Conservation (phyloP, 495 filamentous ascomycete genomes). For the Hyaloscypha variabilis region DNA sequence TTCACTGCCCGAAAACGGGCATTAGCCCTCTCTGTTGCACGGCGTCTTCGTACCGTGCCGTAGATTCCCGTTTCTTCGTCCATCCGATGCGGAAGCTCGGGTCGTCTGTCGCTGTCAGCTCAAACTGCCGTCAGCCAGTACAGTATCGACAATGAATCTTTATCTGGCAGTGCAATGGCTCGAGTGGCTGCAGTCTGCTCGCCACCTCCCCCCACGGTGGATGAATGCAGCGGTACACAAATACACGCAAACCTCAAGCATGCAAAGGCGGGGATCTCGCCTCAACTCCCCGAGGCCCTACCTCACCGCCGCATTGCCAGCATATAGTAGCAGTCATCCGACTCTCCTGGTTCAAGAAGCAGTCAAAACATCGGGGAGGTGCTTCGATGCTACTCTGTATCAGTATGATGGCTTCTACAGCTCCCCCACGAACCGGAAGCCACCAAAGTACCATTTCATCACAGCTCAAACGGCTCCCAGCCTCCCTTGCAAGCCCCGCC, state of each 20-base stretch:
- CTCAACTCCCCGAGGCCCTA: neutral
- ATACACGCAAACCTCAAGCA: neutral
- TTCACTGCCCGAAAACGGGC: neutral
- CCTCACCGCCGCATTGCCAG: neutral
- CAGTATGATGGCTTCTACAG: neutral
- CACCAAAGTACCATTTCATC: neutral
- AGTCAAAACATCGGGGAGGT: neutral
- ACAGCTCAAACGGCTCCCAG: slow-evolving; percentile 6
- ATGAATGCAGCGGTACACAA: neutral
- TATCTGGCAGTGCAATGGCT: neutral
- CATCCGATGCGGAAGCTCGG: neutral
- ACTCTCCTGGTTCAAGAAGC: neutral
- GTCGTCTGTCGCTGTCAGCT: neutral
- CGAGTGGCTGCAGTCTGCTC: neutral
- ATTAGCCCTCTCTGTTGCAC: neutral
- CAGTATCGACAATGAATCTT: neutral
- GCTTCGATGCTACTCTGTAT: neutral
- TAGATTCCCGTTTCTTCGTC: neutral
- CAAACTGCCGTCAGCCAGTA: neutral
- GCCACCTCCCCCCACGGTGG: neutral
- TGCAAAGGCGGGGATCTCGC: neutral
- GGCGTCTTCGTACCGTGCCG: neutral
- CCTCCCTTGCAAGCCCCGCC: slow-evolving; percentile 10
- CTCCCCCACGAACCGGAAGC: neutral
- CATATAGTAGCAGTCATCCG: neutral